Evolutionary conservation across 1,284 basidiomycete species (phyloP).

Genomic region (Inonotus obliquus): DNA sequence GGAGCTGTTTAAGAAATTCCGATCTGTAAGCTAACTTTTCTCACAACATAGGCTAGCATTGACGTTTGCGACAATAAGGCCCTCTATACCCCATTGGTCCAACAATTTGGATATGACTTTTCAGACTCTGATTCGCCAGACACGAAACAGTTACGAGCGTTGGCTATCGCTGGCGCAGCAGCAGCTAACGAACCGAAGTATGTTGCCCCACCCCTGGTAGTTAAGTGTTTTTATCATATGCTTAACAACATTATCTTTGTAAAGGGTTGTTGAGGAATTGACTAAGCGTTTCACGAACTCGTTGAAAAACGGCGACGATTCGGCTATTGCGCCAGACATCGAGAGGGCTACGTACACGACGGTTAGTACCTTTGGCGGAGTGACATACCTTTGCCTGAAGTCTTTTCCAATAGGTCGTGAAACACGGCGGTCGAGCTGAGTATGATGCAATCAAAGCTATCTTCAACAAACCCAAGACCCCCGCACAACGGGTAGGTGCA

Average conservation of each 20-base stretch:
- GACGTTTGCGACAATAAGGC: constrained; percentile 33
- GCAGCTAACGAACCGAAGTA: constrained; percentile 57
- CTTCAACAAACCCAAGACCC: constrained; percentile 70
- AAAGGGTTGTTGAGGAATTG: constrained; percentile 72
- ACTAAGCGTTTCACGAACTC: constrained; percentile 71
- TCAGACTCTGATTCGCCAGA: constrained; percentile 66
- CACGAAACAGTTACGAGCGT: constrained; percentile 70
- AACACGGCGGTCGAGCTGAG: constrained; percentile 72
- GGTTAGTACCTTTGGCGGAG: constrained; percentile 32
- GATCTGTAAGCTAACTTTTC: constrained; percentile 42
- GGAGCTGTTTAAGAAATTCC: constrained; percentile 59
- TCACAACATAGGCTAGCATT: neutral
- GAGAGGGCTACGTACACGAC: constrained; percentile 47
- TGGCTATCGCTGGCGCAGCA: constrained; percentile 70
- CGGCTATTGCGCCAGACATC: constrained; percentile 76
- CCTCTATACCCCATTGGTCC: constrained; percentile 77
- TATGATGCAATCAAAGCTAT: constrained; percentile 73
- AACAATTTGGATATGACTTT: constrained; percentile 80
- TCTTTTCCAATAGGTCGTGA: constrained; percentile 49
- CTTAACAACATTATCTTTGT: neutral
- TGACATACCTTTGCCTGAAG: constrained; percentile 22
- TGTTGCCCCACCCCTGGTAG: constrained; percentile 12
- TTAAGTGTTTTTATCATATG: neutral
- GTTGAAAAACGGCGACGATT: constrained; percentile 71
- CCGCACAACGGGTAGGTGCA: constrained; percentile 44